phyloP scores from a whole-genome alignment of 257 asterid genomes.

The Buddleja alternifolia region DNA sequence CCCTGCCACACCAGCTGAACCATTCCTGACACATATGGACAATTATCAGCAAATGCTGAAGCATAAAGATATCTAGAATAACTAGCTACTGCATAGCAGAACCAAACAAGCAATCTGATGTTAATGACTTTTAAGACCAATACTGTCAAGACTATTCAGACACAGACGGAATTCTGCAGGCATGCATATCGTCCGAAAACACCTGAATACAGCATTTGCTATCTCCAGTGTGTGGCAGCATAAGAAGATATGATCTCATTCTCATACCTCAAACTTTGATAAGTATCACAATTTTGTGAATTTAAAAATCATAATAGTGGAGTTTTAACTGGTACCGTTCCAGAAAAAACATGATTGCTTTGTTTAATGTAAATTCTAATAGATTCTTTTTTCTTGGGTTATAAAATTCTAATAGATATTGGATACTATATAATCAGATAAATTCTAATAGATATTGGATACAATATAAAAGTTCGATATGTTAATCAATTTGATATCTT shows the following conservation, averaged over 20 bases:
- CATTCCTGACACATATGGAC: slow-evolving; percentile 52
- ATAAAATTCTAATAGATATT: not conserved
- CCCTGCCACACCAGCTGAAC: slow-evolving; percentile 61
- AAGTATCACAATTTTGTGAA: not conserved
- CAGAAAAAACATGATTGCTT: not conserved
- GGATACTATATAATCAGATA: not conserved
- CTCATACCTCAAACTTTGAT: not conserved
- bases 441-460: not conserved
- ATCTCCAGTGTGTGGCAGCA: not conserved
- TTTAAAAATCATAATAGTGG: not conserved
- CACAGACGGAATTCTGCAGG: not conserved
- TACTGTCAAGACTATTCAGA: not conserved
- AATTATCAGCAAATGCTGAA: slow-evolving; percentile 38
- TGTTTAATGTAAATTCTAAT: not conserved
- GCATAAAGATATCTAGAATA: slow-evolving; percentile 27
- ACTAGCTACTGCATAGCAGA: slow-evolving; percentile 23
- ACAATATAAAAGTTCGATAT: not conserved
- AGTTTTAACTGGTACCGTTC: slow-evolving; percentile 8
- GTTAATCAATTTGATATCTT: not conserved
- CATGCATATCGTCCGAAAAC: not conserved
- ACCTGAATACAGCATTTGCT: not conserved
- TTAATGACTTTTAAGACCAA: slow-evolving; percentile 29
- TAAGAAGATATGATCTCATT: not conserved
- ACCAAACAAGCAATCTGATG: slow-evolving; percentile 29
- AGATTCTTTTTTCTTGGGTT: not conserved